Evolutionary conservation across 805 yeast genomes (phyloP), one percentile per base, ranked within the genome.

Genomic region (Metschnikowia baotianmanensis): DNA sequence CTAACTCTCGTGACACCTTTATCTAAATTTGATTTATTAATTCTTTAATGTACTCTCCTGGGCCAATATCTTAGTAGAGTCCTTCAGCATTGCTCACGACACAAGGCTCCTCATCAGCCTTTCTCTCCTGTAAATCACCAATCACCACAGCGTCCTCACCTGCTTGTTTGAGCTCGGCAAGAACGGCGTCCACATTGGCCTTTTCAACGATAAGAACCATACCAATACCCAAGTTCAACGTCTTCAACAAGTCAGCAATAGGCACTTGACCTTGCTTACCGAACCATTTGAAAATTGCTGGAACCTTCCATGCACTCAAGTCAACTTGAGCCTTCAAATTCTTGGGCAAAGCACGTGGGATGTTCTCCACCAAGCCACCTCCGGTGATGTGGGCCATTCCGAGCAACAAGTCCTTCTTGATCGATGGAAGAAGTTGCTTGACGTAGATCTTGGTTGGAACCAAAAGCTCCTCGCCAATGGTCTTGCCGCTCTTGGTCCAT

Each of bases 341-440:
- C 43, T 77, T 67, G 43, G 99, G 99, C 47, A 93, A 72, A 15
- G 96, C 93, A 61, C 99, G 80, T 40, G 99, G 99, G 43, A 91
- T 81, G 65, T 93, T 93, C 65, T 93, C 99, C 21, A 93, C 83
- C 39, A 93, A 73, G 38, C 99, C 99, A 63, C 99, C 99, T 47
- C 99, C 99, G 18, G 99, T 93, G 57, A 93, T 93, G 58, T 93
- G 96, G 2, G 99, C 96, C 59, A 93, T 75, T 44, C 97, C 99
- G 41, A 89, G 72, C 34, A 91, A 59, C 42, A 85, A 67, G 24
- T 74, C 82, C 55, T 83, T 72, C 54, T 74, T 76, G 48, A 90
- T 75, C 2, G 86, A 79, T 34, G 85, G 84, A 47, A 93, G 73
- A 43, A 95, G 66, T 55, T 90, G 95, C 65, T 87, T 90, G 49